A percentile compares a stretch with the other conserved stretches of the same genome.
Evolutionary conservation across 2,329 filamentous ascomycete species (phyloP).

Genomic region (Cadophora luteo-olivacea): DNA sequence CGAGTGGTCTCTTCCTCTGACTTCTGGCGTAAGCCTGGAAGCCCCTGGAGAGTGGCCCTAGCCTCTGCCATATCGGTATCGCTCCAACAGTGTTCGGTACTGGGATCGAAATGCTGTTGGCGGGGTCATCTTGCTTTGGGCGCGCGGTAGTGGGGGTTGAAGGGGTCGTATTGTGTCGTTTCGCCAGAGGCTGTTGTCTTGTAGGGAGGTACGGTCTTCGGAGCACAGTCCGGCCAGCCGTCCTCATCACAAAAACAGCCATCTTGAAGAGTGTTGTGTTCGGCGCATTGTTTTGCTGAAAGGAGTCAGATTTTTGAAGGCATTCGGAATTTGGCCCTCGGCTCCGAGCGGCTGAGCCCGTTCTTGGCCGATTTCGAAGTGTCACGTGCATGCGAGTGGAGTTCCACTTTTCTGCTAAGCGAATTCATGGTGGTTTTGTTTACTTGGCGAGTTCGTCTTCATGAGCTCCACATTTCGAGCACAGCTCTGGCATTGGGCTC

Average conservation of each 20-base stretch:
- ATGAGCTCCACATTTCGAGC: too few species aligned
- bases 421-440: neutral
- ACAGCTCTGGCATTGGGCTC: too few species aligned
- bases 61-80: conserved; percentile 57
- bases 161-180: conserved; percentile 30
- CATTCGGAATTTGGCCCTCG: conserved; percentile 7
- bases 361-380: neutral
- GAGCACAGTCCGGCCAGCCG: conserved; percentile 33
- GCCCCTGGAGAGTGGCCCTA: conserved; percentile 61
- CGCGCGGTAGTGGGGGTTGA: conserved; percentile 24
- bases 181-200: conserved; percentile 31
- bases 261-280: conserved; percentile 32
- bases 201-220: conserved; percentile 34
- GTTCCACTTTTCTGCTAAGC: too few species aligned
- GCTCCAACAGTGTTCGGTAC: conserved; percentile 50
- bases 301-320: conserved; percentile 6
- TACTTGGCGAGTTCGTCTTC: too few species aligned
- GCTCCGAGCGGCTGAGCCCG: conserved; percentile 8
- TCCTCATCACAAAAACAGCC: conserved; percentile 36
- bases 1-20: conserved; percentile 75
- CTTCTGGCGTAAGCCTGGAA: conserved; percentile 70
- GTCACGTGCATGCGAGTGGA: neutral
- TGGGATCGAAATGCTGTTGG: conserved; percentile 48
- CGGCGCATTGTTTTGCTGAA: conserved; percentile 28
- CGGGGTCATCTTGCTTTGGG: conserved; percentile 32